Percentiles rank a stretch among this genome's conserved stretches.
Evolutionary conservation across 1,284 basidiomycete species (phyloP).

Genomic region (Phaffia rhodozyma): DNA sequence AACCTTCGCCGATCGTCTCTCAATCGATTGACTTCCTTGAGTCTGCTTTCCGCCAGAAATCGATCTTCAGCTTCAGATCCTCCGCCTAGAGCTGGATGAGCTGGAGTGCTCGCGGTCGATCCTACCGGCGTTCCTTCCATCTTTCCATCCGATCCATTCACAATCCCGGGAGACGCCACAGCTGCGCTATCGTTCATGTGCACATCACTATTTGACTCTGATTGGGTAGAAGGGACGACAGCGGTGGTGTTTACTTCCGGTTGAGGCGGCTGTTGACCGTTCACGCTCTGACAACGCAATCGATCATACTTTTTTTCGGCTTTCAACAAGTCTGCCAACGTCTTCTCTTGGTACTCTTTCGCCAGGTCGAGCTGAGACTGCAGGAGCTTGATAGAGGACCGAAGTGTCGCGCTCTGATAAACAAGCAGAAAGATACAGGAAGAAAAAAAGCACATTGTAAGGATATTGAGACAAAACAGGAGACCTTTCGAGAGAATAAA

Average conservation of each 20-base stretch:
- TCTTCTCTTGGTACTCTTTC: constrained; percentile 45
- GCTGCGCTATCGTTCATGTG: too few relatives aligned
- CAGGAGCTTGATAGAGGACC: constrained; percentile 46
- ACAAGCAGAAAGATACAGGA: not conserved
- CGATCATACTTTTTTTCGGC: constrained; percentile 64
- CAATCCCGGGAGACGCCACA: too few relatives aligned
- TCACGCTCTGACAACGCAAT: constrained; percentile 50
- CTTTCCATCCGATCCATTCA: too few relatives aligned
- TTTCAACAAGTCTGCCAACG: constrained; percentile 47
- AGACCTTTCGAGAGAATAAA: not conserved
- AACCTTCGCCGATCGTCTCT: constrained; percentile 8
- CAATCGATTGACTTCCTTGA: constrained; percentile 5
- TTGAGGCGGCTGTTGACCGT: not conserved
- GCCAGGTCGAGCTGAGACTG: constrained; percentile 47
- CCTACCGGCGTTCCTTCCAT: too few relatives aligned
- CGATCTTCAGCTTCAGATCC: constrained; percentile 43
- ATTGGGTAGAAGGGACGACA: too few relatives aligned
- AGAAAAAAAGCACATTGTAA: not conserved
- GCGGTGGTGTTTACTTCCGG: too few relatives aligned
- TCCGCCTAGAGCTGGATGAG: constrained; percentile 30
- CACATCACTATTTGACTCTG: too few relatives aligned
- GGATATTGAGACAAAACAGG: not conserved
- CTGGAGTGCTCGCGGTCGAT: constrained; percentile 13
- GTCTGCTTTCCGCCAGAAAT: constrained; percentile 20
- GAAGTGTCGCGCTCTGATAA: constrained; percentile 26